These are phyloP conservation scores for Pascua guehoae DNA, from an alignment of 1,284 basidiomycete genomes.

Conservation along the genomic window DNA sequence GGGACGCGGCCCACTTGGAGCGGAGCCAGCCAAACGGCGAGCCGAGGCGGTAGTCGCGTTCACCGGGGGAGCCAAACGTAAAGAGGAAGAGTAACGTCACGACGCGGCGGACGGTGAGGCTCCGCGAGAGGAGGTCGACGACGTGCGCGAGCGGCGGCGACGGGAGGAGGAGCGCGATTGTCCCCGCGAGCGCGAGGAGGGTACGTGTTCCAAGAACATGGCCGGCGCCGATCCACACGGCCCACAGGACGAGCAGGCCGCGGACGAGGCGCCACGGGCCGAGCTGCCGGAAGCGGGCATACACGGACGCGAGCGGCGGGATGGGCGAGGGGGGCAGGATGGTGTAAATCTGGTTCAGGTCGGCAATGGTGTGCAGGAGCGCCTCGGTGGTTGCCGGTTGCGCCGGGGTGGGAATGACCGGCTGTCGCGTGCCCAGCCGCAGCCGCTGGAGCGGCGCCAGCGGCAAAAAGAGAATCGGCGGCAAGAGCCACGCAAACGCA, in stretches of 20 bases:
- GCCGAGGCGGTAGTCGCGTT: constrained; percentile 26
- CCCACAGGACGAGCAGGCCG: constrained; percentile 44
- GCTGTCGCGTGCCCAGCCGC: constrained; percentile 48
- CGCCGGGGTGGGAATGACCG: constrained; percentile 15
- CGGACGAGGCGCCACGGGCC: constrained; percentile 33
- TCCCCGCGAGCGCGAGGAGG: constrained; percentile 40
- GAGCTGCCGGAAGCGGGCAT: constrained; percentile 35
- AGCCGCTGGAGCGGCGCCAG: constrained; percentile 30
- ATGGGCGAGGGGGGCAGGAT: constrained; percentile 41
- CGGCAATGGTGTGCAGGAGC: constrained; percentile 50
- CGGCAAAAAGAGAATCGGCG: constrained; percentile 37
- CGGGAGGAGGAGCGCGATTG: constrained; percentile 41
- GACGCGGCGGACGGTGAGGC: constrained; percentile 35
- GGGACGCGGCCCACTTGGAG: constrained; percentile 43
- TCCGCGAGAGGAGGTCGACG: constrained; percentile 35
- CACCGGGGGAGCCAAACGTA: constrained; percentile 42
- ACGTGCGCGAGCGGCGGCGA: constrained; percentile 43
- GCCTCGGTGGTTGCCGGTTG: constrained; percentile 61
- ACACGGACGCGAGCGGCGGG: constrained; percentile 21
- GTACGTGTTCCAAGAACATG: constrained; percentile 30
- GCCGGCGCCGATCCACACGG: constrained; percentile 41
- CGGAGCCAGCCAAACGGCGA: constrained; percentile 40
- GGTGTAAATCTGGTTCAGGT: constrained; percentile 46
- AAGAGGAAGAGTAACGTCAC: constrained; percentile 40
- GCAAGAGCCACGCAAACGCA: constrained; percentile 54